phyloP scores from a whole-genome alignment of 2,329 filamentous ascomycete species.

The Cladorrhinum sp. region DNA sequence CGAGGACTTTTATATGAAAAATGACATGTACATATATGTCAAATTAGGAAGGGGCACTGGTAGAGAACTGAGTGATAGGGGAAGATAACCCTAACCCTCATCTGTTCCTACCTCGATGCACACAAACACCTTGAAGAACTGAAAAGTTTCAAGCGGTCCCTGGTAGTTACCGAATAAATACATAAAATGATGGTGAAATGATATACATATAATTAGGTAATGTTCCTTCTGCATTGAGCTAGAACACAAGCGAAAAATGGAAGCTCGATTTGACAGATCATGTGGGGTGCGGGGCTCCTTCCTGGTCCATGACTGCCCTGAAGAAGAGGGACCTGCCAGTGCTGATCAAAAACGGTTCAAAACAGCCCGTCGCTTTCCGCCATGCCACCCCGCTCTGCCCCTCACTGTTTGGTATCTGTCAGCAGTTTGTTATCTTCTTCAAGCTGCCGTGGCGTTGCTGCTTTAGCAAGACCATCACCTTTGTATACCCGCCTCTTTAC shows the following conservation, averaged over 20 bases:
- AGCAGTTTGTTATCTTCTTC: background rate
- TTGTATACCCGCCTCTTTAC: background rate
- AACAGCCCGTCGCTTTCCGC: conserved; percentile 3
- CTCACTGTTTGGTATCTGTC: background rate
- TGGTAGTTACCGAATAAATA: no score
- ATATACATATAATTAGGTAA: background rate
- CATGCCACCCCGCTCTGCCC: background rate
- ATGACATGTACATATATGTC: no score
- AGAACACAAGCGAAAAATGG: background rate
- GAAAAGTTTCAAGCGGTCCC: no score
- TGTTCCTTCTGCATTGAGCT: background rate
- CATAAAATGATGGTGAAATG: no score
- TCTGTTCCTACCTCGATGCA: no score
- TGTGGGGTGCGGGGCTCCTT: background rate
- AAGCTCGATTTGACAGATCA: background rate
- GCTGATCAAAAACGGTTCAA: background rate
- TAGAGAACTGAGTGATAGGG: no score
- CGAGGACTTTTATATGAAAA: no score
- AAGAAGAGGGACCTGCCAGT: background rate
- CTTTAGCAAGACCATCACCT: background rate
- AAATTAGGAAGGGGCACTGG: no score
- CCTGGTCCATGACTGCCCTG: background rate
- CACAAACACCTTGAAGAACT: no score
- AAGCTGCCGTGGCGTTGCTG: background rate
- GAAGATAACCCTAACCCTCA: no score